These are phyloP conservation scores for Bimuria novae-zelandiae DNA, from an alignment of 2,329 filamentous ascomycete genomes.

Conservation along the genomic window DNA sequence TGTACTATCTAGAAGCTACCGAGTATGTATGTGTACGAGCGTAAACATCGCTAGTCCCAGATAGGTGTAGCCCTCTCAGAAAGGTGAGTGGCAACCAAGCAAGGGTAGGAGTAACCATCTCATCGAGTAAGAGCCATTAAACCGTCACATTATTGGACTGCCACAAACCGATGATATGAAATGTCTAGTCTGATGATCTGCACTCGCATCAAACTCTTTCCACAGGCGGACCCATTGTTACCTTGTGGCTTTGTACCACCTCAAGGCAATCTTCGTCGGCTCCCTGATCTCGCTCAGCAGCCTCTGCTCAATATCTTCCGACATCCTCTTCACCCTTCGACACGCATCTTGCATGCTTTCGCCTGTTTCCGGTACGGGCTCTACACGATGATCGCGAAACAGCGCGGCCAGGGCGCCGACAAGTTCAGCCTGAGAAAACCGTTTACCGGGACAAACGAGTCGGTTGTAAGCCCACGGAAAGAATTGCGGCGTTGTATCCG, in stretches of 20 bases:
- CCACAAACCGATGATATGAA: too few species aligned
- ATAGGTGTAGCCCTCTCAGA: too few species aligned
- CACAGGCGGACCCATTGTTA: too few species aligned
- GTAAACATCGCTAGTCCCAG: too few species aligned
- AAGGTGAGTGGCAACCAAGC: too few species aligned
- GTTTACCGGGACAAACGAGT: constrained; percentile 26
- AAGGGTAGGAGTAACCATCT: too few species aligned
- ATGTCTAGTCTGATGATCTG: neutral
- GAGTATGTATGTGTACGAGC: too few species aligned
- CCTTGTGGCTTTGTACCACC: constrained; percentile 4
- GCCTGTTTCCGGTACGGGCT: constrained; percentile 10
- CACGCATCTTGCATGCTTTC: constrained; percentile 17
- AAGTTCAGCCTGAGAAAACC: constrained; percentile 25
- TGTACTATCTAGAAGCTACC: too few species aligned
- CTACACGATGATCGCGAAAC: constrained; percentile 21
- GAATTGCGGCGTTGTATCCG: constrained; percentile 9
- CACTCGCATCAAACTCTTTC: neutral
- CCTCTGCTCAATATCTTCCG: constrained; percentile 11
- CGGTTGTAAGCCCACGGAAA: constrained; percentile 20
- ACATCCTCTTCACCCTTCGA: neutral
- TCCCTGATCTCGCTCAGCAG: constrained; percentile 15
- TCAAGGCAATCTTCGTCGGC: constrained; percentile 7
- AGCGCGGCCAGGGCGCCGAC: constrained; percentile 20
- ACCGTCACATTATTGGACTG: too few species aligned
- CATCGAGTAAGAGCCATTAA: too few species aligned